Evolutionary conservation across 495 filamentous ascomycete genomes (phyloP), one percentile per base, ranked within the genome.

Genomic region (Aspergillus affinis): DNA sequence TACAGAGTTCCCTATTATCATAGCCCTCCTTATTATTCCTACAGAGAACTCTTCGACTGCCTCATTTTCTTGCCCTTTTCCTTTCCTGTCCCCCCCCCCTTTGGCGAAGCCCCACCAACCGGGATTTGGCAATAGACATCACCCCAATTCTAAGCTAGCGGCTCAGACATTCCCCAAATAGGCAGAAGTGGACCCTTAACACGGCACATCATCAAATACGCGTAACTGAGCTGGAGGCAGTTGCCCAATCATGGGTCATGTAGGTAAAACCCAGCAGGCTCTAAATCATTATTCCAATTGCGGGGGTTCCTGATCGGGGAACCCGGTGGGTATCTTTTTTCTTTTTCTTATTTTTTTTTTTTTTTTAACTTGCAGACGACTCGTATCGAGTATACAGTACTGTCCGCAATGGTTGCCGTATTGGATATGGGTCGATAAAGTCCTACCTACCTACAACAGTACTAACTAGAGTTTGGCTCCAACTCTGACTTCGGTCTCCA

Each of bases 171-270:
- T 64, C 32, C 61, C 47, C 17, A 19, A 60, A 59, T 41, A 60
- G 63, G 61, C 6, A 61, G 32, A 56, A 17, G 57, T 57, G 51
- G 57, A 52, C 21, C 62, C 18, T 48, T 48, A 57, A 63, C 63
- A 69, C 66, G 66, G 63, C 63, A 64, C 63, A 69, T 69, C 66
- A 62, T 66, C 56, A 63, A 58, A 63, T 64, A 69, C 66, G 66
- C 66, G 66, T 69, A 64, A 66, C 62, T 36, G 45, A 27, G 51
- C 51, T 54, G 58, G 51, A 50, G 2, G 6, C 50, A 19, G 23
- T 27, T 5, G 30, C 7, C 65, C 62, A 65, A 63, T 65, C 54
- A 68, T 18, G 13, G 3, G 5, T 19, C 17, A 19, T 21, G 6
- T 51, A 20, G 18, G 19, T 4, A 32, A 20, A 36, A 27, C 57